A percentile compares a stretch with the other conserved stretches of the same genome.
These are phyloP conservation scores for Tylopilus felleus DNA, from an alignment of 768 basidiomycete genomes.

Conservation along the genomic window DNA sequence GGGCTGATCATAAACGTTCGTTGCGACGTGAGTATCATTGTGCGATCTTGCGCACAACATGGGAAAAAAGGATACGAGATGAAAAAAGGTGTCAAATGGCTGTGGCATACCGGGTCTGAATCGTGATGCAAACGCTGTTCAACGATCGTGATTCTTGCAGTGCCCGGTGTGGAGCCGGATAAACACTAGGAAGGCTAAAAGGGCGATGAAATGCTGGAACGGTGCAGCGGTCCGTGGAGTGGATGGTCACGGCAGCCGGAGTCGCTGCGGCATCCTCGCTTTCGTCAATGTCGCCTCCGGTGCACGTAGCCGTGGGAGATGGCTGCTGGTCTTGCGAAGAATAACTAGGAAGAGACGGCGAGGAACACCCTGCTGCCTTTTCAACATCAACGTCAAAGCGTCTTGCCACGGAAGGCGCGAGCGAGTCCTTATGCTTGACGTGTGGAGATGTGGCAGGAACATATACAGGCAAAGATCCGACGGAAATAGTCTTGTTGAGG, in stretches of 20 bases:
- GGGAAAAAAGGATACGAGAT: not conserved
- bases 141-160: conserved; percentile 2
- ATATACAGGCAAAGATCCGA: conserved; percentile 17
- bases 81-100: conserved; percentile 3
- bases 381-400: conserved; percentile 15
- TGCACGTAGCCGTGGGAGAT: conserved; percentile 3
- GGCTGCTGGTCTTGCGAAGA: conserved; percentile 1
- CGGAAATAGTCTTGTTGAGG: conserved; percentile 12
- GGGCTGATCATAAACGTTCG: conserved; percentile 13
- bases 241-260: not conserved
- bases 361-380: conserved; percentile 9
- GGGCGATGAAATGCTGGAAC: conserved; percentile 16
- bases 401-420: not conserved
- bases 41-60: conserved; percentile 15
- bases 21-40: conserved; percentile 3
- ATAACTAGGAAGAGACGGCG: conserved; percentile 14
- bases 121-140: conserved; percentile 8
- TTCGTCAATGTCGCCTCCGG: not conserved
- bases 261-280: not conserved
- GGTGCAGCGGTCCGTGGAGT: not conserved
- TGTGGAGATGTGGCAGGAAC: conserved; percentile 1
- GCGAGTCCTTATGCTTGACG: not conserved
- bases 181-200: conserved; percentile 12
- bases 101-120: conserved; percentile 11
- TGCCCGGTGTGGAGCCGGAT: not conserved